A percentile compares a stretch with the other conserved stretches of the same genome.
These are phyloP conservation scores for Kodamaea fukazawae DNA, from an alignment of 805 yeast species.

Conservation along the genomic window DNA sequence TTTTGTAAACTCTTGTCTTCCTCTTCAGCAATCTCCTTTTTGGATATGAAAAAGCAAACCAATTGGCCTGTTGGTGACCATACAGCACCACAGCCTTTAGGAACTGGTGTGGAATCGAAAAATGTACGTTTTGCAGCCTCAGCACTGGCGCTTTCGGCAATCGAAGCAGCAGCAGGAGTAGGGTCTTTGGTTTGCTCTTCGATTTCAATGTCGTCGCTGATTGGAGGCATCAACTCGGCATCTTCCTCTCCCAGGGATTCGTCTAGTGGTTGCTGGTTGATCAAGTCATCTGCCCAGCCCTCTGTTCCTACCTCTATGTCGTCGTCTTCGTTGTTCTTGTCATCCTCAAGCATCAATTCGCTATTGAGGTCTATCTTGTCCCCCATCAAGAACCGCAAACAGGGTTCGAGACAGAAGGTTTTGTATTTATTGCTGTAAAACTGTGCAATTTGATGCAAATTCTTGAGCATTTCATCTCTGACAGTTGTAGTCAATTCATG, in stretches of 20 bases:
- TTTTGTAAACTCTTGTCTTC: constrained; percentile 44
- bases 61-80: constrained; percentile 81
- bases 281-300: constrained; percentile 43
- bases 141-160: constrained; percentile 11
- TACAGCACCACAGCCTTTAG: constrained; percentile 89
- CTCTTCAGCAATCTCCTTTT: constrained; percentile 25
- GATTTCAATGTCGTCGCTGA: constrained; percentile 30
- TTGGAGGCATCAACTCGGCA: constrained; percentile 38
- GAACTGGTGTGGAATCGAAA: constrained; percentile 83
- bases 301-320: constrained; percentile 38
- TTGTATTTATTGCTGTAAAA: constrained; percentile 53
- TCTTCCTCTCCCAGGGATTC: constrained; percentile 26
- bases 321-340: constrained; percentile 21
- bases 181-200: constrained; percentile 13
- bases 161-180: constrained; percentile 9
- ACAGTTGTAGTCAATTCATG: constrained; percentile 56
- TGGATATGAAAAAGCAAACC: constrained; percentile 77
- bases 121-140: constrained; percentile 18
- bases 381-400: constrained; percentile 76
- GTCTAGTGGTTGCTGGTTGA: constrained; percentile 37
- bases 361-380: constrained; percentile 57
- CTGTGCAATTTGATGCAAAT: constrained; percentile 53
- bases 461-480: constrained; percentile 48
- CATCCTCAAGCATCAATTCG: constrained; percentile 21
- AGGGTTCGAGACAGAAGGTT: constrained; percentile 74